Percentiles rank a stretch among this genome's conserved stretches.
phyloP scores from a whole-genome alignment of 2,329 filamentous ascomycete genomes.

The Myriosclerotinia scirpicola region DNA sequence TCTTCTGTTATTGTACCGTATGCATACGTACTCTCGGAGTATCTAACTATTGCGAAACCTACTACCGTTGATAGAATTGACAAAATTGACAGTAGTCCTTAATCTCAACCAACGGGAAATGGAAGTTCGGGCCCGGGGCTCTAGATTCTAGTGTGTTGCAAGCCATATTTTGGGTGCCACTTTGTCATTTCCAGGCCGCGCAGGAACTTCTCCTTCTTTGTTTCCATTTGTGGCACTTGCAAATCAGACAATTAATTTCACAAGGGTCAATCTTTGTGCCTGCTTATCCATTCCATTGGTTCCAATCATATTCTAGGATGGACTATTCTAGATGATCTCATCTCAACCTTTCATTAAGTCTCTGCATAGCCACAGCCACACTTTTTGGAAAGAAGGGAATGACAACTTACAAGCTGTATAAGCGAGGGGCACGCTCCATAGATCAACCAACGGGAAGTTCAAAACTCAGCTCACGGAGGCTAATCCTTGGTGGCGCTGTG shows the following conservation, averaged over 20 bases:
- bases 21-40: neutral
- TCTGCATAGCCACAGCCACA: slow-evolving; percentile 5
- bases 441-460: slow-evolving; percentile 1
- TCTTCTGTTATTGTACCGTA: neutral
- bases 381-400: neutral
- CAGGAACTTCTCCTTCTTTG: neutral
- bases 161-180: neutral
- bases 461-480: neutral
- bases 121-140: neutral
- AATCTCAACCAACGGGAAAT: neutral
- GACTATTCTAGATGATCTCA: neutral
- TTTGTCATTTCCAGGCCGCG: slow-evolving; percentile 15
- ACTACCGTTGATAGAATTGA: neutral
- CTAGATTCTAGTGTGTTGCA: slow-evolving; percentile 6
- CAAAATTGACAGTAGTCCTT: slow-evolving; percentile 1
- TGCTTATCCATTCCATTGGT: neutral
- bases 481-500: slow-evolving; percentile 1
- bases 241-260: neutral
- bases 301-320: neutral
- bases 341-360: neutral
- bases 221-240: neutral
- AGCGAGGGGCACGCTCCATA: slow-evolving; percentile 9
- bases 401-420: neutral
- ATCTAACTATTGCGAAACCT: neutral
- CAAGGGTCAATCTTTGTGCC: neutral